Conservation (phyloP, 2,329 filamentous ascomycete species). For the Fusarium poae region DNA sequence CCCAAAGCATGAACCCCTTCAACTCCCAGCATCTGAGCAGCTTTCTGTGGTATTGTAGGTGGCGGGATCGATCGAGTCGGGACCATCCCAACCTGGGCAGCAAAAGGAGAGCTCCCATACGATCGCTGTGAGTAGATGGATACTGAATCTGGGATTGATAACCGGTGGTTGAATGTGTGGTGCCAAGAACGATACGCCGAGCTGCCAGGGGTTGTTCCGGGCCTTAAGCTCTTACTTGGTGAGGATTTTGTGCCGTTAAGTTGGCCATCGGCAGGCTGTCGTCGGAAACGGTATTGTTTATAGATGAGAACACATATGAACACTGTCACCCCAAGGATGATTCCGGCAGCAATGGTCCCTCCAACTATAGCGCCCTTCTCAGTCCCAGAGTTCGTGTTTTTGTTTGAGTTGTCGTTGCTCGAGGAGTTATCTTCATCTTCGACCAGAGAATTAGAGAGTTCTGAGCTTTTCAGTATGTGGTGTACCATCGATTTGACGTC, state of each 20-base stretch:
- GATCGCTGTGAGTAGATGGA: constrained; percentile 37
- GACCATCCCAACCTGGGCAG: constrained; percentile 1
- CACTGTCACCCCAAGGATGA: constrained; percentile 33
- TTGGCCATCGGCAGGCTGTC: neutral
- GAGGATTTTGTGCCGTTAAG: neutral
- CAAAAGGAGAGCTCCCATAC: constrained; percentile 27
- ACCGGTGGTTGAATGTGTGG: constrained; percentile 30
- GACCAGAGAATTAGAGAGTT: neutral
- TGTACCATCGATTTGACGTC: constrained; percentile 16
- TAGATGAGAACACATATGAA: constrained; percentile 39
- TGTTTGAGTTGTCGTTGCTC: constrained; percentile 3
- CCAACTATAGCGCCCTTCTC: constrained; percentile 38
- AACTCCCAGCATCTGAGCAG: constrained; percentile 35
- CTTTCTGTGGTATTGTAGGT: constrained; percentile 29
- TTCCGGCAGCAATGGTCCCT: constrained; percentile 34
- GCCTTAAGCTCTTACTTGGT: neutral
- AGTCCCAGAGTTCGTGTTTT: neutral
- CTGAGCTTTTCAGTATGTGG: neutral
- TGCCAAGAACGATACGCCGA: constrained; percentile 14
- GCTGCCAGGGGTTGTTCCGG: neutral
- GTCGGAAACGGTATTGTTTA: constrained; percentile 21
- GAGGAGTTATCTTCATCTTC: neutral
- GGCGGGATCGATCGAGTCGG: neutral
- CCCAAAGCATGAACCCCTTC: constrained; percentile 16
- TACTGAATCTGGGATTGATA: constrained; percentile 21